Base-by-base conservation (phyloP, 768 basidiomycete genomes). In the Suillus lakei region DNA sequence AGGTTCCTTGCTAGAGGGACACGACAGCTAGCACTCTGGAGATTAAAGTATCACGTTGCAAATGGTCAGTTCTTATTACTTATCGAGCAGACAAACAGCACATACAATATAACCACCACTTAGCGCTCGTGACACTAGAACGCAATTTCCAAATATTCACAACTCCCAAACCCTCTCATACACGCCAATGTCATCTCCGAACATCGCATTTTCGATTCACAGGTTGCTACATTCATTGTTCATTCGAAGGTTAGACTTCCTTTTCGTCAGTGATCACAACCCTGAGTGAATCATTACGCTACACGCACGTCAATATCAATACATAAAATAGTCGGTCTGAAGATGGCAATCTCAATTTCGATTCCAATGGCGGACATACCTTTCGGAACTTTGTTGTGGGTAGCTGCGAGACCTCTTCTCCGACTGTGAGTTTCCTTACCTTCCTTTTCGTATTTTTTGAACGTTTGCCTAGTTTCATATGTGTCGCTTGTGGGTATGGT, bases 391-490 rank as follows among this genome's bases (percentile, higher is more conserved):
- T 53, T 53, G 30, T 18, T 53, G 9, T 53, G 51, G 51, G 28
- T 53, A 53, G 51, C 51, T 53, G 28, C 30, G 30, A 53, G 51
- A 53, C 51, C 51, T 53, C 4, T 53, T 53, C 30, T 53, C 18
- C 28, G 51, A 32, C 51, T 53, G 51, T 53, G 9, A 18, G 51
- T 53, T 30, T 53, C 9, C 9, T 53, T 53, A 30, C 18, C 18
- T 53, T 53, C 51, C 18, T 30, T 48, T 53, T 53, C 51, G 9
- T 30, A 12, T 21, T 18, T 21, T 53, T 10, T 53, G 30, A 53
- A 53, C 9, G 28, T 53, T 32, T 30, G 10, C 18, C 28, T 30
- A 53, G 51, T 21, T 30, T 53, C 30, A 5, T 30, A 21, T 53
- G 51, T 5, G 18, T 53, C 16, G 18, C 28, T 10, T 30, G 51